Conservation (phyloP, 2,329 filamentous ascomycete species). For the Lachnellula arida region DNA sequence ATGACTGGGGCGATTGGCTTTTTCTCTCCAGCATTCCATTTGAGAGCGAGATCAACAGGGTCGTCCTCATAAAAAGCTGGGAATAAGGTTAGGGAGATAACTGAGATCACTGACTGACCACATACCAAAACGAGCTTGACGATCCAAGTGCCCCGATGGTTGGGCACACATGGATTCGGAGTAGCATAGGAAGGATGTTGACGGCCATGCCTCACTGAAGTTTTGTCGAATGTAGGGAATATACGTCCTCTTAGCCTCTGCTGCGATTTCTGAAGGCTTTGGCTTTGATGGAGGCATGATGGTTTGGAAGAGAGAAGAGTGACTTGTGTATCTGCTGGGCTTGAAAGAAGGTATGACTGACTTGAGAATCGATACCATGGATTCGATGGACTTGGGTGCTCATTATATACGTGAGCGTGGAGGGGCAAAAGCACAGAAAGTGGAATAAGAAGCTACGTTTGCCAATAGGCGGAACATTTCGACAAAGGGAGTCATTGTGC, state of each 20-base stretch:
- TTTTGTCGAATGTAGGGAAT: constrained; percentile 59
- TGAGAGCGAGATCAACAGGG: constrained; percentile 55
- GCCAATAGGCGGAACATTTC: not conserved
- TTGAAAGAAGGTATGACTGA: not conserved
- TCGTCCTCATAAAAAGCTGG: constrained; percentile 50
- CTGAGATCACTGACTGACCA: constrained; percentile 15
- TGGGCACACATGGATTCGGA: constrained; percentile 41
- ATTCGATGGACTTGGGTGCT: constrained; percentile 20
- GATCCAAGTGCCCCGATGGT: constrained; percentile 7
- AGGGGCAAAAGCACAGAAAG: constrained; percentile 8
- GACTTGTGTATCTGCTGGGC: not conserved
- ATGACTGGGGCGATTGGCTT: constrained; percentile 30
- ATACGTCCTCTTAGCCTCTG: constrained; percentile 66
- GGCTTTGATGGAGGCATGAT: constrained; percentile 43
- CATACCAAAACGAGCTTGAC: constrained; percentile 42
- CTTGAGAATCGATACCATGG: constrained; percentile 6
- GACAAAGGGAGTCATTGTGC: not conserved
- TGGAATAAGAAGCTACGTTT: constrained; percentile 1
- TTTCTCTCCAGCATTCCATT: constrained; percentile 42
- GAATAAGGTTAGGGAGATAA: not conserved
- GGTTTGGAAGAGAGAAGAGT: not conserved
- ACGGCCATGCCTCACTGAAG: constrained; percentile 50
- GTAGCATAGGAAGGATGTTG: constrained; percentile 50
- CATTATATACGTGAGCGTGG: constrained; percentile 20
- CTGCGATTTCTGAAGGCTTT: constrained; percentile 65